Conservation (phyloP, 163 green algal species). For the Coccomyxa subellipsoidea region DNA sequence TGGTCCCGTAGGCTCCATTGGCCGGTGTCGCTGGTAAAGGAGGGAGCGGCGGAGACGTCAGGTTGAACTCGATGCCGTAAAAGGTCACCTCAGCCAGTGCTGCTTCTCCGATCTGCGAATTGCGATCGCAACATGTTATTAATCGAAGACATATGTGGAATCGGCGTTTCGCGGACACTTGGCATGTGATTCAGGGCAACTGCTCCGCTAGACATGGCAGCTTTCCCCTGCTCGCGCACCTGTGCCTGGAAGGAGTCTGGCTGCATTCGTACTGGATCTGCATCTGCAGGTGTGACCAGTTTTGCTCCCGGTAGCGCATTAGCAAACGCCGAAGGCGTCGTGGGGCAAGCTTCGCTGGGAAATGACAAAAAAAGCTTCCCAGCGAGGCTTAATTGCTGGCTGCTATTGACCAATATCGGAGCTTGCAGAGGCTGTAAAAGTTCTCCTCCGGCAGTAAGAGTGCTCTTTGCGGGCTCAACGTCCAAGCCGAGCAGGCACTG, state of each 20-base stretch:
- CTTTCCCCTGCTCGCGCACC: background rate
- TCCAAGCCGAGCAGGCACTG: constrained; percentile 1
- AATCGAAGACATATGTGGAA: background rate
- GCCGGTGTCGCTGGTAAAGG: background rate
- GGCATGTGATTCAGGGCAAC: background rate
- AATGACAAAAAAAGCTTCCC: constrained; percentile 4
- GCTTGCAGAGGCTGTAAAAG: background rate
- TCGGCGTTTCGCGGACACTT: background rate
- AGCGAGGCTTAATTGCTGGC: background rate
- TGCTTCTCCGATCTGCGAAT: background rate
- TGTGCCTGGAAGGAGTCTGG: background rate
- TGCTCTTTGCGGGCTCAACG: background rate
- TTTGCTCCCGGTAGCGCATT: background rate
- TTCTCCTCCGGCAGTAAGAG: background rate
- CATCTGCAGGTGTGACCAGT: background rate
- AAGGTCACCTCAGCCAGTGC: constrained; percentile 1
- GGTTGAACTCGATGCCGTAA: background rate
- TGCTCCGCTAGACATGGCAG: background rate
- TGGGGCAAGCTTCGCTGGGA: background rate
- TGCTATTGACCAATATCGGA: background rate
- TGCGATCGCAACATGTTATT: background rate
- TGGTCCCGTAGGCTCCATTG: background rate
- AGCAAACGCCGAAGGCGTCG: background rate
- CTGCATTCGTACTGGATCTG: background rate
- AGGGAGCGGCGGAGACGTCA: background rate